These are phyloP conservation scores for Lasiodiplodia sp. DNA, from an alignment of 2,329 filamentous ascomycete genomes.

Conservation along the genomic window DNA sequence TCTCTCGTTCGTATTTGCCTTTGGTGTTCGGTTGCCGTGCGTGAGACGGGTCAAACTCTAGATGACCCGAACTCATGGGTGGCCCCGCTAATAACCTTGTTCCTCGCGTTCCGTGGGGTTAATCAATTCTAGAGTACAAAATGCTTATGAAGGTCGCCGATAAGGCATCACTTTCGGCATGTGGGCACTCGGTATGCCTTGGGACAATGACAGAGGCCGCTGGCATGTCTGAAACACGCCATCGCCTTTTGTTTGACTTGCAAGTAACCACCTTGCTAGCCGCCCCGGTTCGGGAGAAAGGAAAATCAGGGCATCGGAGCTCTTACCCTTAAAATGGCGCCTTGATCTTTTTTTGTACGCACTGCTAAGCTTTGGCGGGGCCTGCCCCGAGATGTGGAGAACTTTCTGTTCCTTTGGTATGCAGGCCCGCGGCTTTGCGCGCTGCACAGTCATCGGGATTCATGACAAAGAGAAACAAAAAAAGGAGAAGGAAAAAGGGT, in stretches of 20 bases:
- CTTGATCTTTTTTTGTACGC: neutral
- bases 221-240: constrained; percentile 13
- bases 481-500: neutral
- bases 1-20: neutral
- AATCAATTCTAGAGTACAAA: neutral
- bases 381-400: neutral
- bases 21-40: neutral
- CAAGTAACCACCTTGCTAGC: neutral
- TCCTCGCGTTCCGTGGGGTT: neutral
- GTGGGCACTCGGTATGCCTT: neutral
- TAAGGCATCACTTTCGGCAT: neutral
- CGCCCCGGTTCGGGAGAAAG: neutral
- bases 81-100: neutral
- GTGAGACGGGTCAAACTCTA: neutral
- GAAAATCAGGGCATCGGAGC: neutral
- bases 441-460: neutral
- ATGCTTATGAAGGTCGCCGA: neutral
- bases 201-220: neutral
- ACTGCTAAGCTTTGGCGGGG: neutral
- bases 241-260: neutral
- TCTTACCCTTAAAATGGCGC: neutral
- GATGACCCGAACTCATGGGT: too few relatives aligned
- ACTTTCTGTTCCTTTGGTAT: neutral
- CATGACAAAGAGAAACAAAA: neutral
- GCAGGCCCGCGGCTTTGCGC: neutral